Percentiles rank a stretch among this genome's conserved stretches.
Evolutionary conservation across 495 filamentous ascomycete species (phyloP).

Genomic region (Pseudotulostoma volvatum): DNA sequence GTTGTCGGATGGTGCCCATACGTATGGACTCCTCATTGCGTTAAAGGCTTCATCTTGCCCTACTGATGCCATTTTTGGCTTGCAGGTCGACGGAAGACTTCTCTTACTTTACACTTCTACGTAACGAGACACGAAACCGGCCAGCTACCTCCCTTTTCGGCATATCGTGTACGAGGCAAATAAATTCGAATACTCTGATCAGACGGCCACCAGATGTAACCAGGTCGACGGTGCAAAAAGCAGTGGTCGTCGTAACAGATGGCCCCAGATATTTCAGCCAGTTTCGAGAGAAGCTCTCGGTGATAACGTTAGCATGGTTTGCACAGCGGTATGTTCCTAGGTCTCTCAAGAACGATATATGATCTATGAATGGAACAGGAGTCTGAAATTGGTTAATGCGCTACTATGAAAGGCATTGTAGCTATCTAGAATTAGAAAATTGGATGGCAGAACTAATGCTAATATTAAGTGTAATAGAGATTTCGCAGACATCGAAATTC

Average conservation of each 20-base stretch:
- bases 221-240: slow-evolving; percentile 90
- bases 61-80: slow-evolving; percentile 25
- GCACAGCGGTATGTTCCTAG: slow-evolving; percentile 69
- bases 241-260: slow-evolving; percentile 91
- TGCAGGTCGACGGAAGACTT: slow-evolving; percentile 85
- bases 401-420: too few relatives aligned
- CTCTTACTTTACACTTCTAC: slow-evolving; percentile 90
- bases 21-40: slow-evolving; percentile 37
- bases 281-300: slow-evolving; percentile 64
- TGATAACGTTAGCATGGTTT: slow-evolving; percentile 94
- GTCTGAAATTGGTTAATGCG: too few relatives aligned
- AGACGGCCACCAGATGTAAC: slow-evolving; percentile 78
- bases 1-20: slow-evolving; percentile 87
- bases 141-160: slow-evolving; percentile 84
- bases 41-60: background rate
- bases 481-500: slow-evolving; percentile 56
- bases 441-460: too few relatives aligned
- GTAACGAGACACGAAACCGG: slow-evolving; percentile 36
- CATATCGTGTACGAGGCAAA: slow-evolving; percentile 85
- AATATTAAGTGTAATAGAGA: slow-evolving; percentile 40
- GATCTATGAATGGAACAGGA: too few relatives aligned
- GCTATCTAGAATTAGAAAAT: too few relatives aligned
- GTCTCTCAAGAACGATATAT: too few relatives aligned
- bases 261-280: slow-evolving; percentile 66
- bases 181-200: slow-evolving; percentile 62